Percentiles rank a stretch among this genome's conserved stretches.
Evolutionary conservation across 1,284 basidiomycete species (phyloP).

Genomic region (Irpex sp.): DNA sequence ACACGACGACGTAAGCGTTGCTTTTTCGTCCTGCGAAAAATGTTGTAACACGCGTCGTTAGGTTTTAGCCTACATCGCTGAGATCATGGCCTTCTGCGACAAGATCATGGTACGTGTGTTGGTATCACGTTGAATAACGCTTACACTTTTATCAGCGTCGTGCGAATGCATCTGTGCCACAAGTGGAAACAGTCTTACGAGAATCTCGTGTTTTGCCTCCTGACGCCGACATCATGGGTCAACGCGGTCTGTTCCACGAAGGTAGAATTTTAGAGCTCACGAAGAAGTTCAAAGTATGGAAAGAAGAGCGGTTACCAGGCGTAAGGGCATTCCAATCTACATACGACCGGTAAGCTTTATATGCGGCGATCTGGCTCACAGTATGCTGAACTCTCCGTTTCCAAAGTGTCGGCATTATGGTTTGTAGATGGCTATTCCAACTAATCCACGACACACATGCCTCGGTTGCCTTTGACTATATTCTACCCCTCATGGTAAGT

Average conservation of each 20-base stretch:
- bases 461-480: conserved; percentile 73
- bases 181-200: conserved; percentile 66
- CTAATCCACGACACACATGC: conserved; percentile 74
- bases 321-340: conserved; percentile 76
- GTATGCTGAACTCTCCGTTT: neutral
- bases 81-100: conserved; percentile 69
- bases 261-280: conserved; percentile 59
- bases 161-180: conserved; percentile 68
- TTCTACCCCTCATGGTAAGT: conserved; percentile 70
- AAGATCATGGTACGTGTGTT: conserved; percentile 57
- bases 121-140: neutral
- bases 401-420: conserved; percentile 54
- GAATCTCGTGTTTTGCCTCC: conserved; percentile 59
- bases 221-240: conserved; percentile 74
- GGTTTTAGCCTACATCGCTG: conserved; percentile 72
- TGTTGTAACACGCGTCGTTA: conserved; percentile 19
- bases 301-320: conserved; percentile 66
- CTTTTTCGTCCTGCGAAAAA: neutral
- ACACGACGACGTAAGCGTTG: conserved; percentile 67
- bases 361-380: conserved; percentile 5
- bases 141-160: conserved; percentile 42
- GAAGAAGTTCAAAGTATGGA: conserved; percentile 62
- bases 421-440: conserved; percentile 77
- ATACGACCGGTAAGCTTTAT: conserved; percentile 64
- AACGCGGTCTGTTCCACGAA: conserved; percentile 65